Evolutionary conservation across 2,329 filamentous ascomycete species (phyloP).

Genomic region (Aspergillus sp.): DNA sequence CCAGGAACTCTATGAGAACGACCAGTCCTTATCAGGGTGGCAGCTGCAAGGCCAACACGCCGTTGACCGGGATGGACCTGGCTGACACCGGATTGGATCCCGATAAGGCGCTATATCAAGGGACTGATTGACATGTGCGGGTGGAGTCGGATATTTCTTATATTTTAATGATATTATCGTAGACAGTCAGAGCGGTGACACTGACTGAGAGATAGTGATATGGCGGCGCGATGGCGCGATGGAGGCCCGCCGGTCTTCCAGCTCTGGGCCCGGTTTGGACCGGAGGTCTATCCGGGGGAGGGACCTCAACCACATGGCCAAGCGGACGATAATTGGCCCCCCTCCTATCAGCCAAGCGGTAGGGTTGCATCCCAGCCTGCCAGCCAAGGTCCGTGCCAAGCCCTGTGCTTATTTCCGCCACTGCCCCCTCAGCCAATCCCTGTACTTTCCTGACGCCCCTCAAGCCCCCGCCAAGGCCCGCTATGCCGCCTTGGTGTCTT

Average conservation of each 20-base stretch:
- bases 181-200: too few species aligned
- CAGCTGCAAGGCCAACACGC: too few species aligned
- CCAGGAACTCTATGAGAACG: background rate
- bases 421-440: background rate
- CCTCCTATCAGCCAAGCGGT: constrained; percentile 16
- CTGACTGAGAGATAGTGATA: background rate
- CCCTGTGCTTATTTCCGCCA: constrained; percentile 1
- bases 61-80: background rate
- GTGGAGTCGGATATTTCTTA: background rate
- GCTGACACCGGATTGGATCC: background rate
- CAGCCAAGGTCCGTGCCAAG: constrained; percentile 22
- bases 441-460: background rate
- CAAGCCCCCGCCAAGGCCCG: background rate
- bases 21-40: background rate
- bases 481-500: background rate
- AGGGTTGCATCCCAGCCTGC: constrained; percentile 24
- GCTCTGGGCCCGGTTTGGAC: background rate
- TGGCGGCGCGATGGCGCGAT: background rate
- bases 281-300: background rate
- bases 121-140: background rate
- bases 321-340: constrained; percentile 2
- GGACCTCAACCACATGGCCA: background rate
- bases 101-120: background rate
- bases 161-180: too few species aligned
- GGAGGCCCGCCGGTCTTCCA: background rate